phyloP scores from a whole-genome alignment of 208 protist species.

The Angomonas ambiguus region DNA sequence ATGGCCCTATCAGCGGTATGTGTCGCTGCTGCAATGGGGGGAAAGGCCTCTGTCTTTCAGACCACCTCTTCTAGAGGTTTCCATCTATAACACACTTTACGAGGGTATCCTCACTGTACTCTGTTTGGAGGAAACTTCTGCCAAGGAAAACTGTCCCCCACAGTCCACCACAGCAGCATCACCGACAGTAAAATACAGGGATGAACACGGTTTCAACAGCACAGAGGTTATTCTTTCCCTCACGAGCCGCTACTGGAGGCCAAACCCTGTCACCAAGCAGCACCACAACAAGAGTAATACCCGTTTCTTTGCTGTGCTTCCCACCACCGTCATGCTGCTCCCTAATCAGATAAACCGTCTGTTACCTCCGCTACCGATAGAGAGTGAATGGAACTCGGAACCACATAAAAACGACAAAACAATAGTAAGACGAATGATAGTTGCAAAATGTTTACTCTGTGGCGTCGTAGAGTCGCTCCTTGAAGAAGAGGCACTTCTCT shows the following conservation, averaged over 20 bases:
- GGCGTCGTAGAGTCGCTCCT: neutral
- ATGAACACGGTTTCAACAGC: neutral
- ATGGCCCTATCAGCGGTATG: neutral
- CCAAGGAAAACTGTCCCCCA: neutral
- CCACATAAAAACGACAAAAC: too few relatives aligned
- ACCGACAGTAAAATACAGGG: too few relatives aligned
- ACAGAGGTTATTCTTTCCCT: neutral
- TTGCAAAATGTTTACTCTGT: neutral
- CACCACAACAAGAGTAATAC: neutral
- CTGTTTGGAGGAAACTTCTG: neutral
- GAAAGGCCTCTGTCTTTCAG: too few relatives aligned
- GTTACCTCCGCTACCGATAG: neutral
- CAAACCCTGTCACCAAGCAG: neutral
- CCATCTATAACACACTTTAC: neutral
- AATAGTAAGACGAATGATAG: neutral
- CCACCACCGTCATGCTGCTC: neutral
- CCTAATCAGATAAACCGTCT: neutral
- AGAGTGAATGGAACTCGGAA: neutral
- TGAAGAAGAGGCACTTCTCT: neutral
- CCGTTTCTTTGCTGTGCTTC: neutral
- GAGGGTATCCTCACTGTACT: neutral
- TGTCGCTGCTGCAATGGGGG: neutral
- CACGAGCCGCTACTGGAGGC: neutral
- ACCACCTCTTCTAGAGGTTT: neutral
- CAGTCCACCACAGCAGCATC: too few relatives aligned